Conservation (phyloP, 2,329 filamentous ascomycete genomes). For the Colletotrichum sp. region DNA sequence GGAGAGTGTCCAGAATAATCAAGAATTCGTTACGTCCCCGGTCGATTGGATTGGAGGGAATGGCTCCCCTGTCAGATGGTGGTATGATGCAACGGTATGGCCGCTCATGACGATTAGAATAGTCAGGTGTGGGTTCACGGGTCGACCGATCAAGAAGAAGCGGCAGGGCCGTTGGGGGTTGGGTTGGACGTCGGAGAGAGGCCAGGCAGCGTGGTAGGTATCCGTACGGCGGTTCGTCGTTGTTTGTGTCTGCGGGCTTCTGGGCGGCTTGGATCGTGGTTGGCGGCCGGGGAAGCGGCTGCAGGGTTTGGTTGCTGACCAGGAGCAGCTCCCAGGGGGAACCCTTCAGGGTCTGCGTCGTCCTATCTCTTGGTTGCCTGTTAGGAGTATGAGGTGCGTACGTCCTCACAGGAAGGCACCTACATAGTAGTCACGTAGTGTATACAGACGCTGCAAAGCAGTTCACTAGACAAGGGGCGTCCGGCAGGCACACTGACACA, state of each 20-base stretch:
- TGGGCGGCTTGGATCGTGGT: neutral
- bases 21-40: neutral
- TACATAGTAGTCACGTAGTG: neutral
- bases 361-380: neutral
- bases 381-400: neutral
- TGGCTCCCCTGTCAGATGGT: neutral
- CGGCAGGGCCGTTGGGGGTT: neutral
- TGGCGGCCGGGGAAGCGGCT: neutral
- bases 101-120: neutral
- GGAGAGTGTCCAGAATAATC: neutral
- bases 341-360: neutral
- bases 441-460: neutral
- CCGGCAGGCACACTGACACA: neutral
- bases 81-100: neutral
- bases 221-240: neutral
- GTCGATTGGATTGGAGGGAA: neutral
- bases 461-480: neutral
- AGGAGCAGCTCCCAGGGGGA: neutral
- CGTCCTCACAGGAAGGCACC: neutral
- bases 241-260: neutral
- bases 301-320: neutral
- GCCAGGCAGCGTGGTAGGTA: neutral
- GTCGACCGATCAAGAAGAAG: neutral
- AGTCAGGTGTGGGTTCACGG: neutral
- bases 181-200: neutral